Conservation (phyloP, 352 stramenopile genomes). For the Phytopythium mirpurense region DNA sequence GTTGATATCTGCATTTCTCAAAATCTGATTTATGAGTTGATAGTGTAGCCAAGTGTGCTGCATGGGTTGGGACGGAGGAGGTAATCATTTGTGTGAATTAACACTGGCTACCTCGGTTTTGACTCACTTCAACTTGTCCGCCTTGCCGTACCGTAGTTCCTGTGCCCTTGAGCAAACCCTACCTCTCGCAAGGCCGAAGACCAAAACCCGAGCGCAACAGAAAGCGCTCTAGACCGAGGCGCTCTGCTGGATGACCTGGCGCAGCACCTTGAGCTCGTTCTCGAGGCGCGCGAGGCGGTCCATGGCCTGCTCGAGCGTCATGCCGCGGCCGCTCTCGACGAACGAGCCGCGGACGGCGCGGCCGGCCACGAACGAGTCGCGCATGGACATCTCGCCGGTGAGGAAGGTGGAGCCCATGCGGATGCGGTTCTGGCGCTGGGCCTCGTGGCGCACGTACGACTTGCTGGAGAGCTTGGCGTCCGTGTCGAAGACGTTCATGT, state of each 20-base stretch:
- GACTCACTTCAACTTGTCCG: background rate
- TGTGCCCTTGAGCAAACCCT: too few species aligned
- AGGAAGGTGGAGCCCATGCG: slow-evolving; percentile 60
- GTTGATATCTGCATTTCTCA: too few species aligned
- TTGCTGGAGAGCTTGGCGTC: slow-evolving; percentile 50
- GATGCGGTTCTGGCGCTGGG: slow-evolving; percentile 74
- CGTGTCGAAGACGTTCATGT: slow-evolving; percentile 53
- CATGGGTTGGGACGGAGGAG: too few species aligned
- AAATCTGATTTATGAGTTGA: too few species aligned
- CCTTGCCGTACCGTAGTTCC: background rate
- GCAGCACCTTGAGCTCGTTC: slow-evolving; percentile 58
- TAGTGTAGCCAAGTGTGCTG: too few species aligned
- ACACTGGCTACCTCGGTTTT: too few species aligned
- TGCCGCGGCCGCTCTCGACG: slow-evolving; percentile 41
- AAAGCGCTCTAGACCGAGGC: background rate
- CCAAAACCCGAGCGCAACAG: too few species aligned
- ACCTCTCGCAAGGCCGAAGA: too few species aligned
- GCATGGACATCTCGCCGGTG: slow-evolving; percentile 51
- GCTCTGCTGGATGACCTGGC: slow-evolving; percentile 50
- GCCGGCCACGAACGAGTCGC: slow-evolving; percentile 74
- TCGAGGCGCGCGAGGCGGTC: slow-evolving; percentile 64
- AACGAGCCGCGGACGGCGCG: slow-evolving; percentile 56
- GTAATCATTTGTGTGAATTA: too few species aligned
- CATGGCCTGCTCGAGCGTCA: slow-evolving; percentile 71
- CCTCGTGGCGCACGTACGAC: slow-evolving; percentile 54